A percentile compares a stretch with the other conserved stretches of the same genome.
Evolutionary conservation across 768 basidiomycete species (phyloP).

Genomic region (Termitomyces sp.): DNA sequence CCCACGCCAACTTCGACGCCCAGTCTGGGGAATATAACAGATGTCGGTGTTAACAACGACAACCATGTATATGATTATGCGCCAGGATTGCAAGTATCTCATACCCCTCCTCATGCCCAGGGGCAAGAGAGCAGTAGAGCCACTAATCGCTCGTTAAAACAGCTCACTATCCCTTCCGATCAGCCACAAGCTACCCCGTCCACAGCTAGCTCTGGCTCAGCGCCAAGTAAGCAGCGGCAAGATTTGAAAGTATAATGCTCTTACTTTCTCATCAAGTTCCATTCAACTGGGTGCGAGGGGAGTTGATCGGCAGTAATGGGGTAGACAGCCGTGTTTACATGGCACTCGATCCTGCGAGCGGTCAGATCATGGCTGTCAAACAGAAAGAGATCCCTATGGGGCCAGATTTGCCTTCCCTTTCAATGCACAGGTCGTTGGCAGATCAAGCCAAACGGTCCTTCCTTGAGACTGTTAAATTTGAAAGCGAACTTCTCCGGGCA

Average conservation of each 20-base stretch:
- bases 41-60: conserved; percentile 11
- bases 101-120: not conserved
- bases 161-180: not conserved
- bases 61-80: conserved; percentile 12
- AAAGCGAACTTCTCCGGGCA: conserved; percentile 93
- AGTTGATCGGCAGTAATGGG: conserved; percentile 93
- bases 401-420: conserved; percentile 30
- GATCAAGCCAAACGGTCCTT: conserved; percentile 79
- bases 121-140: not conserved
- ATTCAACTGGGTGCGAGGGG: conserved; percentile 97
- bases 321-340: conserved; percentile 95
- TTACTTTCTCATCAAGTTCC: conserved; percentile 48
- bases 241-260: conserved; percentile 2
- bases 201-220: not conserved
- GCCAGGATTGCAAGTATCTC: not conserved
- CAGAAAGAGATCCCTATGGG: conserved; percentile 88
- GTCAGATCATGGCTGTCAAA: conserved; percentile 98
- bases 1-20: conserved; percentile 13
- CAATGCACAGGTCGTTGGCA: not conserved
- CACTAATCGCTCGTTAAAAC: not conserved
- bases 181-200: not conserved
- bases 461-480: conserved; percentile 86
- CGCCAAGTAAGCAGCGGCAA: conserved; percentile 11
- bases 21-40: no score
- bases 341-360: conserved; percentile 89